Conservation (phyloP, 257 asterid species). For the Eustoma russellianum region DNA sequence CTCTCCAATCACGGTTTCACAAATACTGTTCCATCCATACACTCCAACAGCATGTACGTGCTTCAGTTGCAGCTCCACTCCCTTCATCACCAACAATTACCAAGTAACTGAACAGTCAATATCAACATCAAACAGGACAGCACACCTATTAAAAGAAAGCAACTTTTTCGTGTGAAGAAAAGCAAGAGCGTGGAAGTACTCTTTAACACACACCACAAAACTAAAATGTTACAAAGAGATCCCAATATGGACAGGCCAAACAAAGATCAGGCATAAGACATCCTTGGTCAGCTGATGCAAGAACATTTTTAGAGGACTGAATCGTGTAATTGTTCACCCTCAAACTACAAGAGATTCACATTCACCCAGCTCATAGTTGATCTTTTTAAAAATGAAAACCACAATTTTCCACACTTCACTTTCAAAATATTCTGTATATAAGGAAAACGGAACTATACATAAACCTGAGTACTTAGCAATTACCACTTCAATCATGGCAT, state of each 20-base stretch:
- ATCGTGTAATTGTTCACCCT: too few relatives aligned
- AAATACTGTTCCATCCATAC: slow-evolving; percentile 80
- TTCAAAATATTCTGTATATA: too few relatives aligned
- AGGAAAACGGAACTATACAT: too few relatives aligned
- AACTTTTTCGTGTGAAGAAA: not conserved
- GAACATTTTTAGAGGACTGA: too few relatives aligned
- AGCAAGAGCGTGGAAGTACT: not conserved
- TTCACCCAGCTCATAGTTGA: too few relatives aligned
- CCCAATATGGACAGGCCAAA: not conserved
- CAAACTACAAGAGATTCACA: too few relatives aligned
- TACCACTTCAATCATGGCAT: too few relatives aligned
- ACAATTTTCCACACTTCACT: too few relatives aligned
- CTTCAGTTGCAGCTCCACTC: slow-evolving; percentile 83
- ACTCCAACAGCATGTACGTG: slow-evolving; percentile 81
- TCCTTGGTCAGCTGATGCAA: too few relatives aligned
- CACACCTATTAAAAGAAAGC: slow-evolving; percentile 9
- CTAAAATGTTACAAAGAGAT: not conserved
- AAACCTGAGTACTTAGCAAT: too few relatives aligned
- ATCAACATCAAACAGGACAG: not conserved
- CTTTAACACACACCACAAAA: not conserved
- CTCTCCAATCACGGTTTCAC: slow-evolving; percentile 77
- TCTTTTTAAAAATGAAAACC: too few relatives aligned
- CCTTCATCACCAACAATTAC: slow-evolving; percentile 42
- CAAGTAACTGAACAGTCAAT: slow-evolving; percentile 12
- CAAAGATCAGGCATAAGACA: not conserved